Evolutionary conservation across 1,284 basidiomycete genomes (phyloP), one percentile per base, ranked within the genome.

Genomic region (Athelia sp.): DNA sequence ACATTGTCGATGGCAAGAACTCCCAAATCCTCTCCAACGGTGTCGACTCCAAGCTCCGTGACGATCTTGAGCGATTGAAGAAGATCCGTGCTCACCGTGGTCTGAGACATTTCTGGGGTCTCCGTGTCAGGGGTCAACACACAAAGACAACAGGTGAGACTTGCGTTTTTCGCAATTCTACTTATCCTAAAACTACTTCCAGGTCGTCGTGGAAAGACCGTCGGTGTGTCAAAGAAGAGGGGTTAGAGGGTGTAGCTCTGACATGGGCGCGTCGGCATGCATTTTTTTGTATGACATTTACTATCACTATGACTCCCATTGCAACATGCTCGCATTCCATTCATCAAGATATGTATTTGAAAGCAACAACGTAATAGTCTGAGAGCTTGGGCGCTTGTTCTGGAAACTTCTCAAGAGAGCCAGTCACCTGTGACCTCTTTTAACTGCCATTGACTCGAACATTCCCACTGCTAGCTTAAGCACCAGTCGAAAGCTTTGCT

Each of bases 61-160:
- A 99, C 52, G 97, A 99, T 72, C 80, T 99, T 54, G 97, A 99
- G 80, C 83, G 97, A 57, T 75, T 99, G 73, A 99, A 99, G 90
- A 99, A 99, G 84, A 99, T 99, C 70, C 87, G 95, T 62, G 92
- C 94, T 50, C 97, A 99, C 74, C 87, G 97, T 76, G 96, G 97
- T 79, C 82, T 99, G 61, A 82, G 97, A 71, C 96, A 99, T 75
- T 95, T 85, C 82, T 97, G 94, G 93, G 91, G 92, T 58, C 78
- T 97, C 59, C 87, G 93, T 67, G 93, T 94, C 55, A 79, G 97
- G 66, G 96, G 96, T 69, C 97, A 99, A 70, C 96, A 99, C 84
- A 99, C 96, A 62, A 98, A 98, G 82, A 99, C 97, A 51, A 99
- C 97, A 56, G 93, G 93, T 87, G 60, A 50, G 84, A 74, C 4